Conservation (phyloP, 306 rosid genomes). For the Casuarina equisetifolia region DNA sequence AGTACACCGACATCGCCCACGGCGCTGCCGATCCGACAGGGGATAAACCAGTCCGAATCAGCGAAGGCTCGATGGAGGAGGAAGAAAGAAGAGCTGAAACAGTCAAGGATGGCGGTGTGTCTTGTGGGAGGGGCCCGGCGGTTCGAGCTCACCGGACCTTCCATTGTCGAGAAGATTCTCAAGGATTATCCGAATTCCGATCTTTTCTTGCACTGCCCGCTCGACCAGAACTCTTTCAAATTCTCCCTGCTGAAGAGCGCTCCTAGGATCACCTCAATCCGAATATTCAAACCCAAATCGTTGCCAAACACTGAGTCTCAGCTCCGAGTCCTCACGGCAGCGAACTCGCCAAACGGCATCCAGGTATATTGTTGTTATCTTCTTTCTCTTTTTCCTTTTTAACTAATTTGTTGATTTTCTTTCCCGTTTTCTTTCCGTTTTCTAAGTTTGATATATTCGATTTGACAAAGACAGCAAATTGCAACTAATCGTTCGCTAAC, state of each 20-base stretch:
- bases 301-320: constrained; percentile 61
- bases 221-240: constrained; percentile 62
- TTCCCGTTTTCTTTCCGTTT: too few species aligned
- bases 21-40: background rate
- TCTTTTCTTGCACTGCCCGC: constrained; percentile 70
- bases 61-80: constrained; percentile 3
- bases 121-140: constrained; percentile 95
- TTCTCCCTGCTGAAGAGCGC: constrained; percentile 64
- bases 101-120: constrained; percentile 81
- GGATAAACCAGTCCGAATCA: constrained; percentile 1
- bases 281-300: constrained; percentile 56
- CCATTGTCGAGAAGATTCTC: constrained; percentile 58
- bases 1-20: background rate
- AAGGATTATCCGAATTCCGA: constrained; percentile 76
- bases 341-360: constrained; percentile 81
- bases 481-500: background rate
- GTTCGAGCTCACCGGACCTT: constrained; percentile 91
- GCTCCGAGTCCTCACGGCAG: constrained; percentile 65
- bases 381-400: background rate
- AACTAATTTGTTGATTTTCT: background rate
- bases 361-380: constrained; percentile 46
- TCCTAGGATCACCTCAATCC: constrained; percentile 57
- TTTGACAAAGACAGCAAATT: background rate
- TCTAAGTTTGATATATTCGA: background rate
- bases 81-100: constrained; percentile 43